These are phyloP conservation scores for Brassica carinata DNA, from an alignment of 345 rosid species.

Conservation along the genomic window DNA sequence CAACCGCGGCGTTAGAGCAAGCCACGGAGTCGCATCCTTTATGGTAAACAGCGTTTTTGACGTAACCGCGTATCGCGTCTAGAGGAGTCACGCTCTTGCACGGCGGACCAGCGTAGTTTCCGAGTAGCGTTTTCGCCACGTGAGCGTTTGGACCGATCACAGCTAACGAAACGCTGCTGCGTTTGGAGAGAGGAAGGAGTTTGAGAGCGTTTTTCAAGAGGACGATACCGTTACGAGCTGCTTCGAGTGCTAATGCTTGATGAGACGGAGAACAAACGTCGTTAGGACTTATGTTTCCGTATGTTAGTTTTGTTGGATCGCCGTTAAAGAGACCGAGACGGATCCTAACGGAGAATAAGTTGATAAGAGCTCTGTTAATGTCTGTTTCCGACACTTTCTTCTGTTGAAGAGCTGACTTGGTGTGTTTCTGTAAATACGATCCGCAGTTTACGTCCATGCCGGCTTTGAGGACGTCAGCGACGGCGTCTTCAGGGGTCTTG, in stretches of 20 bases:
- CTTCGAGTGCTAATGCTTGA: conserved; percentile 81
- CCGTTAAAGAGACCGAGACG: conserved; percentile 92
- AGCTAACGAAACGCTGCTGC: conserved; percentile 56
- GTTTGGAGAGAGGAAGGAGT: conserved; percentile 64
- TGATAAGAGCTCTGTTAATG: conserved; percentile 71
- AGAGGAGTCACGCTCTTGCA: conserved; percentile 64
- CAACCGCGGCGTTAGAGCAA: conserved; percentile 58
- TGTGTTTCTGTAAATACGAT: conserved; percentile 58
- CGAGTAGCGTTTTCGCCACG: conserved; percentile 54
- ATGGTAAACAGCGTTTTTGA: conserved; percentile 49
- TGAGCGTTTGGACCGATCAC: conserved; percentile 88
- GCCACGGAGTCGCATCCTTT: conserved; percentile 69
- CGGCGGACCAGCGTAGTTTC: conserved; percentile 85
- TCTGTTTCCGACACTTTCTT: conserved; percentile 59
- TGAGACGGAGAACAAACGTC: conserved; percentile 72
- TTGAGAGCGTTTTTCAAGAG: conserved; percentile 66
- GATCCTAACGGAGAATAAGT: conserved; percentile 78
- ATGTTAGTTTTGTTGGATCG: conserved; percentile 55
- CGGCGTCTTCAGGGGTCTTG: conserved; percentile 83
- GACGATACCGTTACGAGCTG: conserved; percentile 84
- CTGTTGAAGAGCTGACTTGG: conserved; percentile 67
- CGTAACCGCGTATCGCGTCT: conserved; percentile 57
- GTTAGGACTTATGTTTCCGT: conserved; percentile 64
- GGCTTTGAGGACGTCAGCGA: conserved; percentile 75
- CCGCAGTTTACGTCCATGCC: conserved; percentile 96